Percentiles rank a stretch among this genome's conserved stretches.
These are phyloP conservation scores for Coccomyxa subellipsoidea DNA, from an alignment of 163 green algal species.

Conservation along the genomic window DNA sequence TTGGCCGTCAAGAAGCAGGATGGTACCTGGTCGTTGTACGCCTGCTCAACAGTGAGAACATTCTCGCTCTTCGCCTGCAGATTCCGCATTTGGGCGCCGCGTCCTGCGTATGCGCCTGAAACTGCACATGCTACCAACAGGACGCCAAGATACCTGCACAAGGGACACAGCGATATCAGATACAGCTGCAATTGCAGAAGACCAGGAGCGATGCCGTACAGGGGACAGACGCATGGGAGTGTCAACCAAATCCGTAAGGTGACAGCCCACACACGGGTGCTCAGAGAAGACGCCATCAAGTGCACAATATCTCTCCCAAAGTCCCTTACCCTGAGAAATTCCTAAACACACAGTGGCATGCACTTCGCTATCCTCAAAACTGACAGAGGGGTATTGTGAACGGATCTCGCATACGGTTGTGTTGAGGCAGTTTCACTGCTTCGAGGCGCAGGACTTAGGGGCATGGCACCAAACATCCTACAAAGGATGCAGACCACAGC, in stretches of 20 bases:
- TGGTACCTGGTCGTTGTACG: neutral
- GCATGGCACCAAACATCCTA: no score
- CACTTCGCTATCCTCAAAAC: no score
- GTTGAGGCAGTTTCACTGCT: no score
- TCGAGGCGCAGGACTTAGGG: no score
- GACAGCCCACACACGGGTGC: neutral
- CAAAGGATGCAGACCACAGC: no score
- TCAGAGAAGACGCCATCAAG: neutral
- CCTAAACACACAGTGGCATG: no score
- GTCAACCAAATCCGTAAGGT: neutral
- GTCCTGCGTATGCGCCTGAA: neutral
- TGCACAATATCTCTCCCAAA: neutral
- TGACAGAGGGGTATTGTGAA: neutral
- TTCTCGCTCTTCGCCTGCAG: neutral
- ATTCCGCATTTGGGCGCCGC: no score
- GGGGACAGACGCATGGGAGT: neutral
- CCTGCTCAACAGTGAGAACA: neutral
- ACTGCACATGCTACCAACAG: neutral
- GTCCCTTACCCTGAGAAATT: no score
- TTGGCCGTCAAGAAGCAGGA: neutral
- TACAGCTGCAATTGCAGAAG: no score
- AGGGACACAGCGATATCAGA: neutral
- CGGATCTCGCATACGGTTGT: no score
- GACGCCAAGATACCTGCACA: neutral
- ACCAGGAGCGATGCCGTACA: neutral